phyloP scores from a whole-genome alignment of 371 early-diverging fungal species.

The Syncephalastrum contaminatum region DNA sequence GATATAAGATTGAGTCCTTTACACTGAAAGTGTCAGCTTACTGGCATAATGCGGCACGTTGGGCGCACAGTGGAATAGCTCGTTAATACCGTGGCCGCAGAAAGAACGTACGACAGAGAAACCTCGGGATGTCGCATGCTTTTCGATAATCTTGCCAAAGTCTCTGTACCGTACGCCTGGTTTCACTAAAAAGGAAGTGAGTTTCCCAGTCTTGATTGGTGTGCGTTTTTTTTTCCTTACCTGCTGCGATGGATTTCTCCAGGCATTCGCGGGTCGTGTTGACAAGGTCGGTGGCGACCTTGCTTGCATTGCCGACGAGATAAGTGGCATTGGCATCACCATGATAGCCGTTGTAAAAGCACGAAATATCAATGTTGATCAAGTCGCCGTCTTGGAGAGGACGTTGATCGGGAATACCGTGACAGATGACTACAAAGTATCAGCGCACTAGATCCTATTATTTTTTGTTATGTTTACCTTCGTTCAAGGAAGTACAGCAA shows the following conservation, averaged over 20 bases:
- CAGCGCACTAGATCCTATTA: neutral
- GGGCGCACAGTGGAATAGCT: constrained; percentile 88
- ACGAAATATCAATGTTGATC: constrained; percentile 87
- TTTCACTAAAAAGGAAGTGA: constrained; percentile 53
- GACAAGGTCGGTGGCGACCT: constrained; percentile 69
- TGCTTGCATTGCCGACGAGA: constrained; percentile 86
- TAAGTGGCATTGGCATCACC: constrained; percentile 91
- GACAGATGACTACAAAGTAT: constrained; percentile 64
- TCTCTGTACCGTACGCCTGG: constrained; percentile 93
- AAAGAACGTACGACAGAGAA: constrained; percentile 94
- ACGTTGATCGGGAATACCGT: constrained; percentile 91
- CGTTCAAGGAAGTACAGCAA: constrained; percentile 82
- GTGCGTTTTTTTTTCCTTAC: constrained; percentile 32
- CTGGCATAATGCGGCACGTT: constrained; percentile 96
- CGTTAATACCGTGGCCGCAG: constrained; percentile 93
- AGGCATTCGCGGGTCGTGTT: constrained; percentile 81
- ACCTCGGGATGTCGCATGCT: constrained; percentile 79
- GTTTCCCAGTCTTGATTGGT: neutral
- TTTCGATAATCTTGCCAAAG: constrained; percentile 89
- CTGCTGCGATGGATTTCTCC: constrained; percentile 83
- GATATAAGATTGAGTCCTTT: neutral
- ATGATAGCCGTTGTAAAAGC: constrained; percentile 89
- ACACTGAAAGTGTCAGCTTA: constrained; percentile 25
- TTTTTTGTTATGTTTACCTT: constrained; percentile 29
- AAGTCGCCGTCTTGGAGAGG: constrained; percentile 90